These are phyloP conservation scores for Endocalyx cinctus DNA, from an alignment of 2,329 filamentous ascomycete species.

Conservation along the genomic window DNA sequence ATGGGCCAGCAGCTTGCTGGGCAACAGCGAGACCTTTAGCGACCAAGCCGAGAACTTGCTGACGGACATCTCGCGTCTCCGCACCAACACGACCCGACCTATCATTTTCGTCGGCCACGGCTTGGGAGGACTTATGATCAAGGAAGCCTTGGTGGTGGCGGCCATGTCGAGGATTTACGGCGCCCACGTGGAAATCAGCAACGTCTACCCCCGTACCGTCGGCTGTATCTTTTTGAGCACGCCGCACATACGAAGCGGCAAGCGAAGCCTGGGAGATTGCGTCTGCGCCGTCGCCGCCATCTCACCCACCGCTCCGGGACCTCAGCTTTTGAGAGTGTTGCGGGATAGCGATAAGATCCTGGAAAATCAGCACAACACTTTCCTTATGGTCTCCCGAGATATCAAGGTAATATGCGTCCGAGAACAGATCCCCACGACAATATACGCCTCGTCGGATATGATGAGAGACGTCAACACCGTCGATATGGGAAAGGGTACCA, in stretches of 20 bases:
- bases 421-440: constrained; percentile 21
- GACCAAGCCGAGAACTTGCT: constrained; percentile 23
- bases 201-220: constrained; percentile 25
- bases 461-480: constrained; percentile 17
- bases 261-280: constrained; percentile 24
- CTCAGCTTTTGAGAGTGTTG: constrained; percentile 18
- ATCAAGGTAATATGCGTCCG: constrained; percentile 26
- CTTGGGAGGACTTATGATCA: constrained; percentile 25
- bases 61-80: constrained; percentile 20
- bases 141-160: constrained; percentile 25
- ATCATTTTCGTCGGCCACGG: constrained; percentile 27
- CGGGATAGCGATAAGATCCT: constrained; percentile 20
- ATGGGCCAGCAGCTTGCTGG: constrained; percentile 18
- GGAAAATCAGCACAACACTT: constrained; percentile 24
- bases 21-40: constrained; percentile 18
- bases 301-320: constrained; percentile 17
- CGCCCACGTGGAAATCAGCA: constrained; percentile 24
- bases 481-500: constrained; percentile 19
- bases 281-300: constrained; percentile 22
- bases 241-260: constrained; percentile 21
- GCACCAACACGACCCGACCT: constrained; percentile 20
- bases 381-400: constrained; percentile 24
- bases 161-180: constrained; percentile 26
- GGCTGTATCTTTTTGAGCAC: constrained; percentile 27
- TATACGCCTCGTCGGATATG: constrained; percentile 15